Evolutionary conservation across 2,329 filamentous ascomycete species (phyloP), one percentile per base, ranked within the genome.

Genomic region (Beauveria australis): DNA sequence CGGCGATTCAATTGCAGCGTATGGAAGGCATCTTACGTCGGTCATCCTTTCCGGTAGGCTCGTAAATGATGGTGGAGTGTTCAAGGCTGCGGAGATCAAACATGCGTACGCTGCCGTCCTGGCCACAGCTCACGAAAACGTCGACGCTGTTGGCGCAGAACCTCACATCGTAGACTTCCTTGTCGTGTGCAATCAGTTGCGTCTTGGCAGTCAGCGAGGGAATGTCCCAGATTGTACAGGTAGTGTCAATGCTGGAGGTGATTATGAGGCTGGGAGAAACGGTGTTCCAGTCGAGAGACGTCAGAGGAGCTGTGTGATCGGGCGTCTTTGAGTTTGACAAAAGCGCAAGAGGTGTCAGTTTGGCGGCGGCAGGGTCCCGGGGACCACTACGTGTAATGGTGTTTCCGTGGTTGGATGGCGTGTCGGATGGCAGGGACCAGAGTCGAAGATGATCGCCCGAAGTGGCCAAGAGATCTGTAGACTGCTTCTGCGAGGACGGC

Each of bases 211-310:
- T 99, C 64, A 99, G 80, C 1, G 94, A 97, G 3, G 94, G 94
- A 60, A 99, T 99, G 73, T 99, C 94, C 94, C 94, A 99, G 66
- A 99, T 99, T 5, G 94, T 99, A 76, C 94, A 99, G 6, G 94
- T 99, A 1, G 94, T 99, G 71, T 99, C 94, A 70, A 99, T 99
- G 73, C 92, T 97, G 3, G 92, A 97, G 1, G 94, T 99, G 69
- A 99, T 99, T 71, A 99, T 99, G 59, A 99, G 80, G 72, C 93
- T 97, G 0, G 94, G 94, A 26, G 92, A 96, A 57, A 99, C 88
- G 1, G 91, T 96, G 70, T 99, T 99, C 94, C 94, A 99, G 73
- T 99, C 94, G 52, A 99, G 81, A 18, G 92, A 97, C 1, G 94
- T 99, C 62, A 99, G 84, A 22, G 94, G 94, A 16, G 94, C 94